Evolutionary conservation across 2,329 filamentous ascomycete species (phyloP).

Genomic region (Sporothrix pseudoabietina): DNA sequence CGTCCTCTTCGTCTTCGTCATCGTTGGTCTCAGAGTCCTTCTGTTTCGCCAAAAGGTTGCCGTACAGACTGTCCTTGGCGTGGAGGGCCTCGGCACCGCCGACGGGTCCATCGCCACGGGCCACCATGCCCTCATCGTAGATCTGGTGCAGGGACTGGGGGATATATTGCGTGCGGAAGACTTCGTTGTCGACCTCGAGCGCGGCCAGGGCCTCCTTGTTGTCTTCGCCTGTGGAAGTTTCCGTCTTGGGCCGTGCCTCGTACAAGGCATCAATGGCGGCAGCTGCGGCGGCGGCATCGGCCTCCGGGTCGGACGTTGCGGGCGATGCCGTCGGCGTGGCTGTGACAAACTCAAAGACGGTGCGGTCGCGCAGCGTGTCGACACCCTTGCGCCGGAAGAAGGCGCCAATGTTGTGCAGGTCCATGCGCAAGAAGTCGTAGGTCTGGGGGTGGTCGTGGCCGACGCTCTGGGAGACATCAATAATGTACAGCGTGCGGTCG

Average conservation of each 20-base stretch:
- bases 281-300: conserved; percentile 51
- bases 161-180: conserved; percentile 95
- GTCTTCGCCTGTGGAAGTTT: conserved; percentile 36
- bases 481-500: conserved; percentile 80
- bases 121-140: conserved; percentile 89
- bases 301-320: conserved; percentile 47
- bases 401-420: conserved; percentile 94
- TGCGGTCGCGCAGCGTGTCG: conserved; percentile 74
- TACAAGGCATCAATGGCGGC: conserved; percentile 69
- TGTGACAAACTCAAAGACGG: conserved; percentile 84
- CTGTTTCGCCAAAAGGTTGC: conserved; percentile 76
- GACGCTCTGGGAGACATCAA: conserved; percentile 96
- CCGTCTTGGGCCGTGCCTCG: conserved; percentile 53
- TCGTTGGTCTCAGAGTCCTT: conserved; percentile 39
- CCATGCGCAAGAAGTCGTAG: conserved; percentile 93
- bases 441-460: conserved; percentile 94
- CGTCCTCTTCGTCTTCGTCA: conserved; percentile 30
- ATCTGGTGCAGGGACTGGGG: conserved; percentile 95
- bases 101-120: conserved; percentile 20
- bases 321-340: conserved; percentile 59
- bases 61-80: conserved; percentile 59
- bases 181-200: conserved; percentile 79
- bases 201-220: conserved; percentile 48
- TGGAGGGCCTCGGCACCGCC: conserved; percentile 70
- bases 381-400: conserved; percentile 90